Base-by-base conservation (phyloP, 192 early-diverging fungal genomes). In the Coemansia sp. region DNA sequence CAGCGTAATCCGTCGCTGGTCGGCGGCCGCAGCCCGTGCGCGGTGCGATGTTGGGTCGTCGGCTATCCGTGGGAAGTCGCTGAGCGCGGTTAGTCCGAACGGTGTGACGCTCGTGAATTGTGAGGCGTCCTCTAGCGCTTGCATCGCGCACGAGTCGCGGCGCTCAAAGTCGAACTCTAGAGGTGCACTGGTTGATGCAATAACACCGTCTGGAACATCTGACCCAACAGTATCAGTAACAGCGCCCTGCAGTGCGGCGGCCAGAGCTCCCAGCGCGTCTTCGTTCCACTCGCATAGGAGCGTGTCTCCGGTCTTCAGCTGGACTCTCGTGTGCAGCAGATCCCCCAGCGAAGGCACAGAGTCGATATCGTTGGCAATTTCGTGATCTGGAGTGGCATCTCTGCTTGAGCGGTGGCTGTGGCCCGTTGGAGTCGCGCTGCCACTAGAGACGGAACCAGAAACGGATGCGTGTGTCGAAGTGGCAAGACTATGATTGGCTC, bases 1-100 rank as follows among this genome's bases (percentile, higher is more conserved):
- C 40, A 94, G 63, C 8, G 87, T 85, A 7, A 93, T 74, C 72
- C 62, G 61, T 41, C 22, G 56, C 58, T 67, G 63, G 13, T 45
- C 36, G 32, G 37, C 51, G 11, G n/a, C 43, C 26, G 6, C 55
- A 1, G 11, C 13, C 32, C 32, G 32, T 26, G 21, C 26, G 51
- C 21, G 51, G 12, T 12, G 51, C 6, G 66, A 8, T 10, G 77
- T 39, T 11, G 49, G 65, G 8, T 64, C 62, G 4, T 46, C 21
- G 11, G 55, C 66, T 37, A 58, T 16, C 16, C 64, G 68, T 19
- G 68, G 73, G 32, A 46, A 6, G 45, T 66, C 56, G 21, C 42
- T 42, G 15, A 70, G 43, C 11, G 36, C 6, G 16, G 69, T 37
- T 10, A 36, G 45, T 6, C 59, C 52, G 12, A 69, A 19, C 8